A percentile compares a stretch with the other conserved stretches of the same genome.
Conservation (phyloP, 768 basidiomycete genomes). For the Heimioporus sp. region DNA sequence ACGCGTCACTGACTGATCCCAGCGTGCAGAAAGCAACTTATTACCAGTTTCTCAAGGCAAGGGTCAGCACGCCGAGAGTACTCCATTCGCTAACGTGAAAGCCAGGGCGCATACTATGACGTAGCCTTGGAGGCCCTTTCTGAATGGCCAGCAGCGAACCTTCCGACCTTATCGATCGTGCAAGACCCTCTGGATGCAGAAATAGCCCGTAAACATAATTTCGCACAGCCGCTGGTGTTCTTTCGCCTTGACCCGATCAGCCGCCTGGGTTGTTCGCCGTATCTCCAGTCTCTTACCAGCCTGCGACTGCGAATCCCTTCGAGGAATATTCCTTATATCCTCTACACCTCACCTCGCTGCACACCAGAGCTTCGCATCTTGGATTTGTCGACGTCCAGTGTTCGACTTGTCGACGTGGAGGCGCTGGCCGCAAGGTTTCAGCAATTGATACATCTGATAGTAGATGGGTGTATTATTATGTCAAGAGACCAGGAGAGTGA, state of each 20-base stretch:
- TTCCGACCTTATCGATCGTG: conserved; percentile 56
- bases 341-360: conserved; percentile 28
- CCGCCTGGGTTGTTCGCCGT: conserved; percentile 42
- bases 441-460: conserved; percentile 58
- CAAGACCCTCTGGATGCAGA: conserved; percentile 58
- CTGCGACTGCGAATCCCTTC: conserved; percentile 73
- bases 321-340: conserved; percentile 50
- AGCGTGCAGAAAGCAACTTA: conserved; percentile 74
- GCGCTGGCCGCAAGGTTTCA: conserved; percentile 50
- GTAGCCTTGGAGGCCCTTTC: conserved; percentile 61
- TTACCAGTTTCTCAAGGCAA: conserved; percentile 75
- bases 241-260: conserved; percentile 64
- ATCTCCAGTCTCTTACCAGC: conserved; percentile 44
- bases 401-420: conserved; percentile 55
- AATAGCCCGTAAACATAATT: conserved; percentile 36
- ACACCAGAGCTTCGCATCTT: conserved; percentile 55
- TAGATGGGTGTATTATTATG: conserved; percentile 64
- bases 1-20: background rate
- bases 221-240: conserved; percentile 90
- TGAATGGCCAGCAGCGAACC: conserved; percentile 49
- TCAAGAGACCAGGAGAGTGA: conserved; percentile 49
- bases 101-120: conserved; percentile 82
- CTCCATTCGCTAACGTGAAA: background rate
- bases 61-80: background rate
- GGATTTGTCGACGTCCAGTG: conserved; percentile 71